Conservation (phyloP, 495 filamentous ascomycete genomes). For the Clavariopsis aquatica region DNA sequence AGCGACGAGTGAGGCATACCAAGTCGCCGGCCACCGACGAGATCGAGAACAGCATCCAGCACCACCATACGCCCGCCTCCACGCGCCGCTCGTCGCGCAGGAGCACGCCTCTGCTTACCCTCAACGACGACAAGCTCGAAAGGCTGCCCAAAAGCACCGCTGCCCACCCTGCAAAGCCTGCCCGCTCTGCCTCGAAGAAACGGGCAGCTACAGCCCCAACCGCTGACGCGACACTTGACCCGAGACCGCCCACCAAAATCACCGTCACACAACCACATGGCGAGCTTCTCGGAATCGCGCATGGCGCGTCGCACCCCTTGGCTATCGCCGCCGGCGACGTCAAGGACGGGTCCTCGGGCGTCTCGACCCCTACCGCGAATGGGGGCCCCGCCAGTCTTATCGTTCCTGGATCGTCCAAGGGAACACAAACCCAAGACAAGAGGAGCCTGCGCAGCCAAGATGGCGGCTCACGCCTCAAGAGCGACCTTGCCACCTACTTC, state of each 20-base stretch:
- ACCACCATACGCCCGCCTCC: slow-evolving; percentile 8
- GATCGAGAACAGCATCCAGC: slow-evolving; percentile 7
- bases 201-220: slow-evolving; percentile 25
- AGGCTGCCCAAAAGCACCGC: neutral
- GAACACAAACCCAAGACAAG: slow-evolving; percentile 41
- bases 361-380: slow-evolving; percentile 29
- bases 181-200: slow-evolving; percentile 27
- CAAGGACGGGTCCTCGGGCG: slow-evolving; percentile 33
- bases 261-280: slow-evolving; percentile 43
- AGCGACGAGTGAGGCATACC: slow-evolving; percentile 20
- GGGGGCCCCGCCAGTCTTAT: slow-evolving; percentile 14
- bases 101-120: slow-evolving; percentile 9
- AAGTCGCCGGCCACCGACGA: slow-evolving; percentile 30
- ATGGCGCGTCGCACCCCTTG: slow-evolving; percentile 40
- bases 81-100: slow-evolving; percentile 22
- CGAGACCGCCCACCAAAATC: slow-evolving; percentile 43
- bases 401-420: slow-evolving; percentile 14
- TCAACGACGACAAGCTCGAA: slow-evolving; percentile 15
- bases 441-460: slow-evolving; percentile 49
- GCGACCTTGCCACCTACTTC: slow-evolving; percentile 84
- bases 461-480: slow-evolving; percentile 66
- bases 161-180: neutral
- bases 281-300: slow-evolving; percentile 40
- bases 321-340: slow-evolving; percentile 34
- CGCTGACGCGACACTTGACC: slow-evolving; percentile 18